A percentile compares a stretch with the other conserved stretches of the same genome.
These are phyloP conservation scores for Boletus rufocinnamomeus DNA, from an alignment of 768 basidiomycete genomes.

Conservation along the genomic window DNA sequence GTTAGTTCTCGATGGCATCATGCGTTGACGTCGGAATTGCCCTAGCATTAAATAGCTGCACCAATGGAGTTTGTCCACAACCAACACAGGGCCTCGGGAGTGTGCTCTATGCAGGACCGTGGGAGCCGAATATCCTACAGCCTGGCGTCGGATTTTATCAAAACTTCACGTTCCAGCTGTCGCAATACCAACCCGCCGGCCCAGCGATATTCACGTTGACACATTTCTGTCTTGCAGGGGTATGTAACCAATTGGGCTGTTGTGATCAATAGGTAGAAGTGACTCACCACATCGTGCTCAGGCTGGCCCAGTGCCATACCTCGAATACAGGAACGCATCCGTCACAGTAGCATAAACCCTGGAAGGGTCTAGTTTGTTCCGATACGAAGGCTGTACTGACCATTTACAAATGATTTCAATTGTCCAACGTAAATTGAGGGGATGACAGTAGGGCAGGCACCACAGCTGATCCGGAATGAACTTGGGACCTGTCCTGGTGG, in stretches of 20 bases:
- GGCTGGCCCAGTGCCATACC: constrained; percentile 17
- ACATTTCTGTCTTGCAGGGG: constrained; percentile 21
- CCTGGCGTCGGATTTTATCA: constrained; percentile 20
- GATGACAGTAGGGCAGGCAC: not conserved
- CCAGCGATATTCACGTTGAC: constrained; percentile 21
- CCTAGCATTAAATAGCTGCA: constrained; percentile 20
- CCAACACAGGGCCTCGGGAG: constrained; percentile 17
- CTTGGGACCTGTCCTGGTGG: not conserved
- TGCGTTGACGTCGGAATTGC: constrained; percentile 25
- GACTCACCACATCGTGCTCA: constrained; percentile 7
- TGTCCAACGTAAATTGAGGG: not conserved
- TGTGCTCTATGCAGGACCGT: constrained; percentile 24
- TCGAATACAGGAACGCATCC: constrained; percentile 24
- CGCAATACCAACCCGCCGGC: constrained; percentile 15
- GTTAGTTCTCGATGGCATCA: constrained; percentile 18
- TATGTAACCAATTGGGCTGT: not conserved
- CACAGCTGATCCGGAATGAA: not conserved
- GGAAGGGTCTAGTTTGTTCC: not conserved
- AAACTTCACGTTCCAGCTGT: constrained; percentile 20
- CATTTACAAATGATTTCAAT: not conserved
- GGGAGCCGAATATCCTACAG: constrained; percentile 6
- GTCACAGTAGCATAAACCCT: constrained; percentile 17
- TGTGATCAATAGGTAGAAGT: not conserved
- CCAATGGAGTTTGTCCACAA: constrained; percentile 18
- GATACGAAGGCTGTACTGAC: not conserved